Evolutionary conservation across 305 asterid species (phyloP).

Genomic region (Solanum chacoense): DNA sequence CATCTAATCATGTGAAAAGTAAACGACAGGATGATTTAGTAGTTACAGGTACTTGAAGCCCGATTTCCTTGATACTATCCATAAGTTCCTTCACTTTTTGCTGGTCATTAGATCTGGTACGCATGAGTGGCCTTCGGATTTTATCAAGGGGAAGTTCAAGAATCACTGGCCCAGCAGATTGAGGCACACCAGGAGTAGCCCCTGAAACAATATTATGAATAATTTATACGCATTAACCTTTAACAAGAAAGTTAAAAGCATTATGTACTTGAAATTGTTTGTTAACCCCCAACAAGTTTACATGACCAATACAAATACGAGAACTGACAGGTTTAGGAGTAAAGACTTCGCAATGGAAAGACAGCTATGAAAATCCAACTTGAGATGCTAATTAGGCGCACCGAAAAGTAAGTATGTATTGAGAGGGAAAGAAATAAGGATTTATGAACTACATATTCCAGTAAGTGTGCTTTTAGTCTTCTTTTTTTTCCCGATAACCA

Average conservation of each 20-base stretch:
- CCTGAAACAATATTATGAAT: constrained; percentile 27
- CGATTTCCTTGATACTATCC: constrained; percentile 74
- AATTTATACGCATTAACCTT: not conserved
- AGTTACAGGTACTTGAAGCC: constrained; percentile 96
- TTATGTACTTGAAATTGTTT: not conserved
- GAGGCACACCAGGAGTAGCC: constrained; percentile 46
- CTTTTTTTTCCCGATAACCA: not conserved
- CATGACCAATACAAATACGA: not conserved
- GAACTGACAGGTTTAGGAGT: not conserved
- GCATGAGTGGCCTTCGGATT: constrained; percentile 83
- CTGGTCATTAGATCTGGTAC: constrained; percentile 74
- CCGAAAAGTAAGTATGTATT: not conserved
- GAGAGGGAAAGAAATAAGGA: not conserved
- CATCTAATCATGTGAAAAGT: not conserved
- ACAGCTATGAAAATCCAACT: not conserved
- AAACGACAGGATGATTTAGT: not conserved
- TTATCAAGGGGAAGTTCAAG: constrained; percentile 76
- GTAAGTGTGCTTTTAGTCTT: not conserved
- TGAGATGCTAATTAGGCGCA: not conserved
- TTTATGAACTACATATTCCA: not conserved
- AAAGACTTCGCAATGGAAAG: not conserved
- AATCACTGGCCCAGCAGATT: constrained; percentile 59
- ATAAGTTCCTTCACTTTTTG: constrained; percentile 67
- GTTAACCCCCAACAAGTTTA: not conserved
- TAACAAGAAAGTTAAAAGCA: not conserved